Evolutionary conservation across 2,329 filamentous ascomycete species (phyloP).

Genomic region (Scorias spongiosa): DNA sequence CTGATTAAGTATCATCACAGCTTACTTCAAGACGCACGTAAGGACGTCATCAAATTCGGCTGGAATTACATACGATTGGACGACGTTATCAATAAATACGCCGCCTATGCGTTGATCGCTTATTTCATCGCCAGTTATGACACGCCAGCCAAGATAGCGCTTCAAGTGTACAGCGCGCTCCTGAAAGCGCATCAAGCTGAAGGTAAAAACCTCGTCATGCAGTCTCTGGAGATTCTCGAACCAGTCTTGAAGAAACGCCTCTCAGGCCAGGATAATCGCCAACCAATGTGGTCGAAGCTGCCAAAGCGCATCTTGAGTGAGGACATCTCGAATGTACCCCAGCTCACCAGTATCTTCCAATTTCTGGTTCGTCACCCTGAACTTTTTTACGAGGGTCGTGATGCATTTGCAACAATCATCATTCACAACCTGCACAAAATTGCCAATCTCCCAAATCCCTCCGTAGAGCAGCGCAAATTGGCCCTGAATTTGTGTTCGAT

Average conservation of each 20-base stretch:
- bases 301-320: slow-evolving; percentile 84
- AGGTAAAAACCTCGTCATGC: slow-evolving; percentile 78
- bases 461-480: slow-evolving; percentile 80
- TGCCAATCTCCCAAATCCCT: slow-evolving; percentile 65
- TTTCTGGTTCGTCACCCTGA: slow-evolving; percentile 87
- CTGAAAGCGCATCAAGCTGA: slow-evolving; percentile 91
- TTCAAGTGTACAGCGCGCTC: slow-evolving; percentile 84
- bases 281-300: slow-evolving; percentile 74
- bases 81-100: slow-evolving; percentile 98
- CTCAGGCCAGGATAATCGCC: slow-evolving; percentile 53
- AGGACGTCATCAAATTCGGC: slow-evolving; percentile 97
- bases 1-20: slow-evolving; percentile 87
- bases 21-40: slow-evolving; percentile 77
- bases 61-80: slow-evolving; percentile 99
- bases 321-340: slow-evolving; percentile 86
- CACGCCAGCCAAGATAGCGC: slow-evolving; percentile 87
- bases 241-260: slow-evolving; percentile 82
- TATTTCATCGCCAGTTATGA: slow-evolving; percentile 98
- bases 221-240: slow-evolving; percentile 88
- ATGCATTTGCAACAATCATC: slow-evolving; percentile 79
- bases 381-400: slow-evolving; percentile 85
- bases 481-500: slow-evolving; percentile 81
- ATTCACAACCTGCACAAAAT: slow-evolving; percentile 83
- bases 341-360: slow-evolving; percentile 94
- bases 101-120: slow-evolving; percentile 88